These are phyloP conservation scores for Fraxinus quadrangulata DNA, from an alignment of 257 asterid genomes.

Conservation along the genomic window DNA sequence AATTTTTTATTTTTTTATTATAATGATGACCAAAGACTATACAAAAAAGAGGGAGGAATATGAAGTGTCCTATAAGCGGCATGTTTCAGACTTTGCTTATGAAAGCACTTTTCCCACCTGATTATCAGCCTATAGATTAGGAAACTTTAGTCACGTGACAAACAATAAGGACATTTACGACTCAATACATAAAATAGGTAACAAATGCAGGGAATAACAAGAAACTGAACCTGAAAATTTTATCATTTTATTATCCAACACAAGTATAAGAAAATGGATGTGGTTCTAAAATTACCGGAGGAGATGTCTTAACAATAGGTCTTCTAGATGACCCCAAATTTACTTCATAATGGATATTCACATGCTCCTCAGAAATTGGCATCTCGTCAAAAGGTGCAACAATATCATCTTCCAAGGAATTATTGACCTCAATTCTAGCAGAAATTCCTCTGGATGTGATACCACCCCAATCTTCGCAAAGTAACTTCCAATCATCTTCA, in stretches of 20 bases:
- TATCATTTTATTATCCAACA: slow-evolving; percentile 25
- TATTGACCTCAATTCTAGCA: slow-evolving; percentile 59
- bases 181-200: neutral
- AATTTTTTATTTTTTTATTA: too few relatives aligned
- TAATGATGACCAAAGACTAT: neutral
- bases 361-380: slow-evolving; percentile 54
- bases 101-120: neutral
- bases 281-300: slow-evolving; percentile 62
- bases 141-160: slow-evolving; percentile 6
- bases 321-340: slow-evolving; percentile 38
- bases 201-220: slow-evolving; percentile 12
- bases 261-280: slow-evolving; percentile 19
- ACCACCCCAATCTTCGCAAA: slow-evolving; percentile 95
- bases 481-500: slow-evolving; percentile 84
- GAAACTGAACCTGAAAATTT: neutral
- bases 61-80: neutral
- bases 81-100: slow-evolving; percentile 12
- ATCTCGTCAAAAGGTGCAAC: slow-evolving; percentile 47
- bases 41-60: neutral
- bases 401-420: slow-evolving; percentile 42
- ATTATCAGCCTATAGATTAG: slow-evolving; percentile 6
- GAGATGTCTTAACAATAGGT: slow-evolving; percentile 64
- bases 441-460: slow-evolving; percentile 56
- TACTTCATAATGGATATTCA: slow-evolving; percentile 44
- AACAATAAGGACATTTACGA: slow-evolving; percentile 6